A percentile compares a stretch with the other conserved stretches of the same genome.
phyloP scores from a whole-genome alignment of 2,329 filamentous ascomycete genomes.

The Colletotrichum chrysophilum region DNA sequence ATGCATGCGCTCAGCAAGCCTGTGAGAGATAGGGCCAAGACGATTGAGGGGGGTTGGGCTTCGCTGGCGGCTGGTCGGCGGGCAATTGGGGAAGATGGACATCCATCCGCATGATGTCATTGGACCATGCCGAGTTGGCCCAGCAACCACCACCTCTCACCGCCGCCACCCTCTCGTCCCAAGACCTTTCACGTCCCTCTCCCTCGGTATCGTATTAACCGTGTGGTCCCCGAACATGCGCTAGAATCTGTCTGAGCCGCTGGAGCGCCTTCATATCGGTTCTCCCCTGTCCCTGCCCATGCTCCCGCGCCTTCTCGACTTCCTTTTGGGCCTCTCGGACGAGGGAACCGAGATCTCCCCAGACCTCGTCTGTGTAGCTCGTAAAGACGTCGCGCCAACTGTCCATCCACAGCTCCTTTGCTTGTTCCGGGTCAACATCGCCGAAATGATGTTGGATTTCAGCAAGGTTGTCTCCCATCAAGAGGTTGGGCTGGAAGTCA shows the following conservation, averaged over 20 bases:
- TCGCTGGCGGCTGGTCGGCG: neutral
- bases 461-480: conserved; percentile 25
- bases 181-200: neutral
- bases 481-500: conserved; percentile 55
- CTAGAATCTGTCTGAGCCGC: conserved; percentile 40
- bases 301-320: conserved; percentile 41
- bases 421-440: conserved; percentile 39
- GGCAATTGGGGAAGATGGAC: neutral
- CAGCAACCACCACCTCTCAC: conserved; percentile 5
- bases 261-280: conserved; percentile 34
- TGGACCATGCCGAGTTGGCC: conserved; percentile 12
- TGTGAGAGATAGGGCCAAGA: neutral
- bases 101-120: conserved; percentile 17
- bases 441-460: conserved; percentile 38
- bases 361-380: conserved; percentile 69
- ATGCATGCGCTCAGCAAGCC: neutral
- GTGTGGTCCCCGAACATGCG: conserved; percentile 35
- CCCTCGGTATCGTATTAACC: neutral
- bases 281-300: neutral
- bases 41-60: conserved; percentile 19
- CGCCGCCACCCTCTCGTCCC: neutral
- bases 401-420: conserved; percentile 52
- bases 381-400: conserved; percentile 63
- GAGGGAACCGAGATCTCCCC: conserved; percentile 66
- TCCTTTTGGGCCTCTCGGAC: conserved; percentile 62